Base-by-base conservation (phyloP, 371 early-diverging fungal genomes). In the Apophysomyces sp. region DNA sequence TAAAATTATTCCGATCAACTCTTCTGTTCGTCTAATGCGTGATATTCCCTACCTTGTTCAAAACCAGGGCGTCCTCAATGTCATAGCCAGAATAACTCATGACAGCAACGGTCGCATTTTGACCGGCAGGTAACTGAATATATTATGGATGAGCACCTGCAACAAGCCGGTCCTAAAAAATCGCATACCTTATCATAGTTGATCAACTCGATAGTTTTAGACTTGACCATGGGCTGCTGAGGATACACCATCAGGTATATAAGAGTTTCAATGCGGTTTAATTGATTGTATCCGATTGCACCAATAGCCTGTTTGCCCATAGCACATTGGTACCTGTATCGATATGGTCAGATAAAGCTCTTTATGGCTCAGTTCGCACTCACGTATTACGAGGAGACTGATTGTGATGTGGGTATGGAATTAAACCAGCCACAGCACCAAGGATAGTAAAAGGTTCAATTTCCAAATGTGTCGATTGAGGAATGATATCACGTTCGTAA, bases 261-360 rank as follows among this genome's bases (percentile, higher is more conserved):
- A 53, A 98, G 77, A 2, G 99, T 98, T 81, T 99, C 99, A 65
- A 97, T 96, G 67, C 99, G 91, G 61, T 92, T 89, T 62, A 96
- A 77, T 72, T 97, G 95, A 75, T 99, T 99, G 67, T 95, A 95
- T 9, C 93, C 95, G 65, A 98, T 98, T 18, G 94, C 91, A 30
- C 99, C 99, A 60, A 99, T 99, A 52, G 99, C 99, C 82, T 99
- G 99, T 82, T 99, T 99, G 73, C 99, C 99, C 99, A 99, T 99
- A 74, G 99, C 99, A 74, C 98, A 99, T 84, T 98, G 98, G 66
- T 94, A 93, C 4, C 67, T 74, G 21, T 4, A 49, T 5, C 15
- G 6, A 6, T 27, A 13, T 44, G 6, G 6, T 18, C 21, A 21
- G 24, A 37, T 26, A 9, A 30, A 34, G 55, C 11, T n/a, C 30